These are phyloP conservation scores for Wickerhamiella domercqiae DNA, from an alignment of 805 yeast species.

Conservation along the genomic window DNA sequence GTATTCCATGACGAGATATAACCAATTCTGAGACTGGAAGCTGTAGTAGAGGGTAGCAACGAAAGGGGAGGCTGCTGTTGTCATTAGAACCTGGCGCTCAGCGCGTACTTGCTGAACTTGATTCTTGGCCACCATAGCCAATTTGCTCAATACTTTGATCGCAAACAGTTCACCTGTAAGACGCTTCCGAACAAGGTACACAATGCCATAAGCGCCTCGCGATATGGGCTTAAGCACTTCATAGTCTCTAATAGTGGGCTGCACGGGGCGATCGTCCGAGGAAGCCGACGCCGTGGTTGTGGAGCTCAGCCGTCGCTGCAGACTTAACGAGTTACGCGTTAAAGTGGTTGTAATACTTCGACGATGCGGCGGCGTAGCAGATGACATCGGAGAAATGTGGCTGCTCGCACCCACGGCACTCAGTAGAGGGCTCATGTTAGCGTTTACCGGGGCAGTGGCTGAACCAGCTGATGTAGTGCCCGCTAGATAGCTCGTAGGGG, in stretches of 20 bases:
- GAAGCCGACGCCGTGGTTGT: slow-evolving; percentile 1
- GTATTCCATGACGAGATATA: slow-evolving; percentile 92
- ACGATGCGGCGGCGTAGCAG: neutral
- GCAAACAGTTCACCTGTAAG: slow-evolving; percentile 92
- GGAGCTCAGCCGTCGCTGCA: slow-evolving; percentile 1
- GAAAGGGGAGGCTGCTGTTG: slow-evolving; percentile 71
- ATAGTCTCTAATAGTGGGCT: slow-evolving; percentile 72
- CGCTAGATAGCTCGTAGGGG: too few relatives aligned
- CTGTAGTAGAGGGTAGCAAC: slow-evolving; percentile 81
- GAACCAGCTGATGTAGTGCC: too few relatives aligned
- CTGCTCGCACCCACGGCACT: too few relatives aligned
- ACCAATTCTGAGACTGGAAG: slow-evolving; percentile 74
- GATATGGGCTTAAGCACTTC: slow-evolving; percentile 86
- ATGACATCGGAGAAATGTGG: slow-evolving; percentile 2
- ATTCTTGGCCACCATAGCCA: slow-evolving; percentile 95
- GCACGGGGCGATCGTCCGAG: slow-evolving; percentile 7
- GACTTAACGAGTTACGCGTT: neutral
- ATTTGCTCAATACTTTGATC: slow-evolving; percentile 74
- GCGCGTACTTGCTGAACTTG: slow-evolving; percentile 89
- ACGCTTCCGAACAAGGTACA: slow-evolving; percentile 67
- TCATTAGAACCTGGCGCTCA: slow-evolving; percentile 96
- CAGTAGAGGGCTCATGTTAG: neutral
- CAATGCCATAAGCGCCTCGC: slow-evolving; percentile 96
- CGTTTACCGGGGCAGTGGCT: neutral
- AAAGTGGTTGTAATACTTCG: slow-evolving; percentile 1